These are phyloP conservation scores for Pleurostoma richardsiae DNA, from an alignment of 2,329 filamentous ascomycete genomes.

Conservation along the genomic window DNA sequence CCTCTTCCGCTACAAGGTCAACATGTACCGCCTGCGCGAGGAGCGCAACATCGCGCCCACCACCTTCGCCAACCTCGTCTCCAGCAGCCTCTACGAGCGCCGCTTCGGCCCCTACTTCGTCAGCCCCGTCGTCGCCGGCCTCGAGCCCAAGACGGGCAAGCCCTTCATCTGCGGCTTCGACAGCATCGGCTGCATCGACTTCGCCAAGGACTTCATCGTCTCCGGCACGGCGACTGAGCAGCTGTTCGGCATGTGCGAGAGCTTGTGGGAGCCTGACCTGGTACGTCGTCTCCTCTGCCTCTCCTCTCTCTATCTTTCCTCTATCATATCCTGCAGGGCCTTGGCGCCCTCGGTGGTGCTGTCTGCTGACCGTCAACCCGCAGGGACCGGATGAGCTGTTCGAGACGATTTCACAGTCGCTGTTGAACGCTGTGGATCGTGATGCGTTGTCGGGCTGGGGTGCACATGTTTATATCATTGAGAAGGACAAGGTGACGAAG, in stretches of 20 bases:
- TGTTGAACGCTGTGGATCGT: conserved; percentile 93
- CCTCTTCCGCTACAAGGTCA: conserved; percentile 99
- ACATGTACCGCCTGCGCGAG: conserved; percentile 98
- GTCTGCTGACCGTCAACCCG: conserved; percentile 11
- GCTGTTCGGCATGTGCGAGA: conserved; percentile 97
- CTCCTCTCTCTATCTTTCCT: too few species aligned
- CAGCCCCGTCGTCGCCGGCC: conserved; percentile 86
- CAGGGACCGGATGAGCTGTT: conserved; percentile 91
- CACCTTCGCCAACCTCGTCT: conserved; percentile 95
- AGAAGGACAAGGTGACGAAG: conserved; percentile 99
- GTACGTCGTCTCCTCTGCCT: conserved; percentile 44
- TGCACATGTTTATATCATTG: conserved; percentile 98
- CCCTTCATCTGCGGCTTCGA: conserved; percentile 99
- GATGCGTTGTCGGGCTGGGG: conserved; percentile 98
- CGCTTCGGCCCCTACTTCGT: conserved; percentile 97
- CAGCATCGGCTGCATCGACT: conserved; percentile 98
- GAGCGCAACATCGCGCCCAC: conserved; percentile 92
- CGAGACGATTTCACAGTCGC: conserved; percentile 94
- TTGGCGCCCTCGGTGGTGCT: neutral
- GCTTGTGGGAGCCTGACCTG: conserved; percentile 94
- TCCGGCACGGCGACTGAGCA: conserved; percentile 94
- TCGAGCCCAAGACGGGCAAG: conserved; percentile 89
- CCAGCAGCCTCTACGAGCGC: conserved; percentile 84
- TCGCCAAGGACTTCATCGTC: conserved; percentile 99
- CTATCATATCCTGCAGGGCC: too few species aligned